Evolutionary conservation across 306 rosid species (phyloP), one percentile per base, ranked within the genome.

Genomic region (Cicer arietinum): DNA sequence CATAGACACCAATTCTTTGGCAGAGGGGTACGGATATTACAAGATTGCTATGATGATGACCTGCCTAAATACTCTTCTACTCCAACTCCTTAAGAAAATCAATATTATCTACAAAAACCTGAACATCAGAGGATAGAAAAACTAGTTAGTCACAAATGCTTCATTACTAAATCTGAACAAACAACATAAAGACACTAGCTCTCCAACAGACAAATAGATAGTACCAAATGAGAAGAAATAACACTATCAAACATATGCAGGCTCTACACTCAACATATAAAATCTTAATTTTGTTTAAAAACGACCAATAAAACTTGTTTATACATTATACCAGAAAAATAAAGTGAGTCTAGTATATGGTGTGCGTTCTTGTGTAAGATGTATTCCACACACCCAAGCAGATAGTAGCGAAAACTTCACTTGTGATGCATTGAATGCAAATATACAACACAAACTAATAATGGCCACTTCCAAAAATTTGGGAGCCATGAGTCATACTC

Each of bases 91-190:
- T 92, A 1, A 88, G 79, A 78, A 94, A 92, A 85, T 94, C 99
- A 78, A 89, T 81, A 82, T 94, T 90, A 88, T 94, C 99, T 81
- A 94, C 99, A 79, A 94, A 94, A 79, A 91, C 99, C 97, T 94
- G 95, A 68, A 81, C 73, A 75, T 76, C 18, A 30, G 46, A 74
- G 10, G 37, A 9, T 20, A 58, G 41, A 51, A 75, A 71, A 43
- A 35, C 25, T 45, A 67, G 78, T 81, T 47, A 77, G 65, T 14
- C 52, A 78, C 48, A 50, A 69, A 80, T 67, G 37, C 41, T 57
- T 73, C 58, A 42, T 73, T 69, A 69, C 67, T 53, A 57, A 43
- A 52, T 78, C 73, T 52, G 71, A 74, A 68, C 16, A 51, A 65
- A 58, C 20, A 71, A 6, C 16, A 43, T 3, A 40, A 53, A 12